Evolutionary conservation across 805 yeast genomes (phyloP), one percentile per base, ranked within the genome.

Genomic region (Wickerhamomyces bovis): DNA sequence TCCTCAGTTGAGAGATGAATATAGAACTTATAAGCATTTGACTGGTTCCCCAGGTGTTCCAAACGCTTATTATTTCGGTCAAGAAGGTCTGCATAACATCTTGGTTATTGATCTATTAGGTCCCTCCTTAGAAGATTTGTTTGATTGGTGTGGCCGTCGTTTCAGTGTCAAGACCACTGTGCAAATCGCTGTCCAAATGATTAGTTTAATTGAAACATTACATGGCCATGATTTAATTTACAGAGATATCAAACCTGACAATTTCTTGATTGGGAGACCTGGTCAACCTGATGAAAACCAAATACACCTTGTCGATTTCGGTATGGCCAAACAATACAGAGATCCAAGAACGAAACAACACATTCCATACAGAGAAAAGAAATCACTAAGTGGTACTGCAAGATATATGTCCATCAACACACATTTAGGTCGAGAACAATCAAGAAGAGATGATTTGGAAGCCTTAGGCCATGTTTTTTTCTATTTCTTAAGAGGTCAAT

Each of bases 371-470:
- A 74, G 90, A 55, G 95, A 85, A 64, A 73, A 83, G 56, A 85
- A 85, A 62, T 82, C 92, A 3, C 70, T 85, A 58, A 80, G 88
- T 65, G 95, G 95, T 19, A 85, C 95, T 2, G 94, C 94, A 11
- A 76, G 95, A 60, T 85, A 85, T 64, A 85, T 85, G 95, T 84
- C 92, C 11, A 85, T 85, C 49, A 85, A 85, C 66, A 85, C 95
- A n/a, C 95, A 85, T 69, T 68, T 85, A 58, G 94, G 94, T 2
- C 73, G 90, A 57, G 95, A 85, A 61, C 95, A 85, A 62, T 80
- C 83, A 56, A 75, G 95, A 68, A 70, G 95, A 65, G 95, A 85
- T 62, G 95, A 85, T 64, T 72, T 85, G 58, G 95, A 85, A 66
- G 80, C 86, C 9, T 68, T 85, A 56, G 94, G 92, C 16, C 94